Percentiles rank a stretch among this genome's conserved stretches.
Conservation (phyloP, 2,329 filamentous ascomycete species). For the Penicillium paneum region DNA sequence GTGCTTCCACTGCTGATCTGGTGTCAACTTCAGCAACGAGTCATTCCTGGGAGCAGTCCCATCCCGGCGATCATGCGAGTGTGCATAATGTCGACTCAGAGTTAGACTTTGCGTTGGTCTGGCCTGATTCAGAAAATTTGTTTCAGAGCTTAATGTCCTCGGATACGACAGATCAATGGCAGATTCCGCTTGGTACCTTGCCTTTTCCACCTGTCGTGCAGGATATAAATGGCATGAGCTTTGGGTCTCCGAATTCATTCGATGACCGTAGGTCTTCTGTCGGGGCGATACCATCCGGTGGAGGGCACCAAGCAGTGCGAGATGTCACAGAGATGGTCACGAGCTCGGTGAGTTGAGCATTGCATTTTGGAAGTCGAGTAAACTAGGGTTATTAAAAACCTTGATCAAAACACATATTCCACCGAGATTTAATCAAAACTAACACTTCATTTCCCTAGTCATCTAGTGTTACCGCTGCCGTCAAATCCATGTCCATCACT, state of each 20-base stretch:
- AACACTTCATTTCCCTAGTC: constrained; percentile 28
- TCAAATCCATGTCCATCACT: constrained; percentile 44
- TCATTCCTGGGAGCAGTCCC: constrained; percentile 26
- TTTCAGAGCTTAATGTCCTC: constrained; percentile 46
- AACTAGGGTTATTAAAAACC: not conserved
- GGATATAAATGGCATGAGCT: constrained; percentile 29
- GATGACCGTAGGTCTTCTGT: constrained; percentile 39
- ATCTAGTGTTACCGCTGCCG: constrained; percentile 45
- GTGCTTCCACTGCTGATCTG: constrained; percentile 17
- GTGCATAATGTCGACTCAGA: constrained; percentile 30
- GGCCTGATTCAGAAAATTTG: constrained; percentile 47
- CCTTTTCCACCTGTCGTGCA: constrained; percentile 37
- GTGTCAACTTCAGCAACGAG: constrained; percentile 19
- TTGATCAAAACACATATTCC: too few species aligned
- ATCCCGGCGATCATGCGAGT: constrained; percentile 13
- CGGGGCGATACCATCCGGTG: constrained; percentile 41
- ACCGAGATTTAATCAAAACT: not conserved
- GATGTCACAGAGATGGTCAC: constrained; percentile 47
- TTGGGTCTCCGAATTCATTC: constrained; percentile 38
- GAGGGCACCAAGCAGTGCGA: constrained; percentile 44
- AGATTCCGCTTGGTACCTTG: constrained; percentile 43
- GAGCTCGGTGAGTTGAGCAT: constrained; percentile 36
- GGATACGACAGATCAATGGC: constrained; percentile 41
- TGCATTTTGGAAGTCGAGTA: not conserved
- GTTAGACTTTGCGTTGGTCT: constrained; percentile 43